phyloP scores from a whole-genome alignment of 176 grass and related monocot species.

The Hyparrhenia diplandra region DNA sequence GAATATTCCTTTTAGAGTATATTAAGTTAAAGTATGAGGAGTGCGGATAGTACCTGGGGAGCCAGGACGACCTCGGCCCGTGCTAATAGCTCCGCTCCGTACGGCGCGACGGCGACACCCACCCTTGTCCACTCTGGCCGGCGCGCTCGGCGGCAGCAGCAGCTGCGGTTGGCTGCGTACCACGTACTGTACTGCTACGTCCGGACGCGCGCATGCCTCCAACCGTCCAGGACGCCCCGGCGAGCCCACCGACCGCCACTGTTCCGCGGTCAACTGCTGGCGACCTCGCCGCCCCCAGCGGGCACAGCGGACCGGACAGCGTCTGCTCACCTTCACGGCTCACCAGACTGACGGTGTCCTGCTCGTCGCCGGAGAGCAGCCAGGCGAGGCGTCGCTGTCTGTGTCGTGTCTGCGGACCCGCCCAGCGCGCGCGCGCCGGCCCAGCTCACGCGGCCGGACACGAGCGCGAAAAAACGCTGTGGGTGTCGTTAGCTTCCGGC shows the following conservation, averaged over 20 bases:
- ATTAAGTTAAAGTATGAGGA: too few species aligned
- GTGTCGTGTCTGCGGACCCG: neutral
- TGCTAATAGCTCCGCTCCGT: neutral
- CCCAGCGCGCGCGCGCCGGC: neutral
- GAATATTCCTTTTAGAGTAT: too few species aligned
- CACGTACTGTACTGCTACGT: neutral
- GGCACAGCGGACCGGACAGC: neutral
- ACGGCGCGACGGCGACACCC: neutral
- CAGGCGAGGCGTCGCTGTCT: slow-evolving; percentile 13
- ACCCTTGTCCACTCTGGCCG: neutral
- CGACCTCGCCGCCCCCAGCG: neutral
- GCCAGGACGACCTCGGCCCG: neutral
- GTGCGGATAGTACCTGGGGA: too few species aligned
- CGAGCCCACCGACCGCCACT: neutral
- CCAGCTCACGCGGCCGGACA: too few species aligned
- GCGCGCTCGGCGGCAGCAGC: neutral
- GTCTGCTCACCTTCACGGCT: slow-evolving; percentile 20
- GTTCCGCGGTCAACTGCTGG: slow-evolving; percentile 1
- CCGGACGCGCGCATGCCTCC: neutral
- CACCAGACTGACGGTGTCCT: slow-evolving; percentile 5
- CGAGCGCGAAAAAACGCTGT: neutral
- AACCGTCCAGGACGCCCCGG: neutral
- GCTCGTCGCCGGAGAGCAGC: neutral
- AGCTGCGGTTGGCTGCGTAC: neutral
- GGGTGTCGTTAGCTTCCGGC: neutral